Percentiles rank a stretch among this genome's conserved stretches.
Evolutionary conservation across 2,329 filamentous ascomycete species (phyloP).

Genomic region (Esteya vermicola): DNA sequence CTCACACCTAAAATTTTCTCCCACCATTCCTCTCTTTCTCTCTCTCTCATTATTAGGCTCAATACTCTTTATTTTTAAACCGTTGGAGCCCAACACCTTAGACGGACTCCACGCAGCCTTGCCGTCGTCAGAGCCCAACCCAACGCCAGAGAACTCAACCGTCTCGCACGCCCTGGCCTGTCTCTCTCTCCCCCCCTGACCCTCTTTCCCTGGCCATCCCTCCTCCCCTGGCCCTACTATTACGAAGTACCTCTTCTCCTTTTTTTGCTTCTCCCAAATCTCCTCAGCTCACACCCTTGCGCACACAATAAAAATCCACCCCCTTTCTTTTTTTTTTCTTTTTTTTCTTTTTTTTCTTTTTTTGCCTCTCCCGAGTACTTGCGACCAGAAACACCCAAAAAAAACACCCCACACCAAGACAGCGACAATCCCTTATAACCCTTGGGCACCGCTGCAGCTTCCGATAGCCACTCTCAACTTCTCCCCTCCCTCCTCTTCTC

Average conservation of each 20-base stretch:
- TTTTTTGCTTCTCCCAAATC: no score
- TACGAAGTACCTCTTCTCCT: no score
- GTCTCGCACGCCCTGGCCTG: neutral
- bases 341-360: neutral
- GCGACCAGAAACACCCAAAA: no score
- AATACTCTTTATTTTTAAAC: constrained; percentile 1
- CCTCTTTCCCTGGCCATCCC: neutral
- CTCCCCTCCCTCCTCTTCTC: constrained; percentile 3
- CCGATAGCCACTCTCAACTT: constrained; percentile 1
- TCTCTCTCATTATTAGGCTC: constrained; percentile 2
- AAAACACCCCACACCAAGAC: no score
- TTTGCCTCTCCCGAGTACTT: neutral
- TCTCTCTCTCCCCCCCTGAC: constrained; percentile 5
- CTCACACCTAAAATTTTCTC: constrained; percentile 3
- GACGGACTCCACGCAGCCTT: constrained; percentile 11
- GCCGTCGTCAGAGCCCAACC: constrained; percentile 5
- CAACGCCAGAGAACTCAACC: constrained; percentile 9
- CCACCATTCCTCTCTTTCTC: no score
- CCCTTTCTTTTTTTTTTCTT: neutral
- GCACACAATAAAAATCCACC: no score
- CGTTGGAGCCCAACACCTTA: constrained; percentile 6
- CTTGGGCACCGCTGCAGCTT: constrained; percentile 20
- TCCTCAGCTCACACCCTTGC: no score
- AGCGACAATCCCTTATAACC: constrained; percentile 13
- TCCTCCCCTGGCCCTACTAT: neutral